Percentiles rank a stretch among this genome's conserved stretches.
Evolutionary conservation across 2,329 filamentous ascomycete species (phyloP).

Genomic region (Aurifilum marmelostoma): DNA sequence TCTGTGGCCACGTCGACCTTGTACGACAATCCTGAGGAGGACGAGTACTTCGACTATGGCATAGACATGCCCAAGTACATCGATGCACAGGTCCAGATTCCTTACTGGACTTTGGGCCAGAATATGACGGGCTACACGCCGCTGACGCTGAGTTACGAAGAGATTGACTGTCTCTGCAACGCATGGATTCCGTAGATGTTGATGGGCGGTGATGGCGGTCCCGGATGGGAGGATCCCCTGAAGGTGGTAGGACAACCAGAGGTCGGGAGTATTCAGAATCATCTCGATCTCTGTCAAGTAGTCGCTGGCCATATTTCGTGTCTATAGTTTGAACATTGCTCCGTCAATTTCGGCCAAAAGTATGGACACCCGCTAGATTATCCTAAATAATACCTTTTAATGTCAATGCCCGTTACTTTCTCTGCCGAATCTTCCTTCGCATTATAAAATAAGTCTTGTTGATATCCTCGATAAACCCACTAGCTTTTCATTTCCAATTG

Average conservation of each 20-base stretch:
- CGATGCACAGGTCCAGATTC: background rate
- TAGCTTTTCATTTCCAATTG: background rate
- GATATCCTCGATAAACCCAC: too few relatives aligned
- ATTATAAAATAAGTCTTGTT: background rate
- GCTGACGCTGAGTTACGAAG: background rate
- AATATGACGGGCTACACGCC: conserved; percentile 2
- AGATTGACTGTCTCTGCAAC: conserved; percentile 2
- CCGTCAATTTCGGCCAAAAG: too few relatives aligned
- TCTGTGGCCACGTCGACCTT: background rate
- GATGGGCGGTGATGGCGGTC: background rate
- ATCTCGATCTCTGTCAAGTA: background rate
- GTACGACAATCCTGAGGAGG: background rate
- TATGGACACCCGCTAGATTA: background rate
- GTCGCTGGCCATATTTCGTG: background rate
- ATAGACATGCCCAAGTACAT: background rate
- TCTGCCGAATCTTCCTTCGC: background rate
- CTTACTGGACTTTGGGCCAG: background rate
- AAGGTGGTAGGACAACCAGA: too few relatives aligned
- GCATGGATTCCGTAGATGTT: background rate
- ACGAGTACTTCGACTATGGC: background rate
- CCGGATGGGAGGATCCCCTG: too few relatives aligned
- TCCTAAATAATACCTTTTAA: background rate
- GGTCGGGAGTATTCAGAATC: too few relatives aligned
- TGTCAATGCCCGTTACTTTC: background rate
- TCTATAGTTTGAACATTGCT: background rate